Base-by-base conservation (phyloP, 805 yeast species). In the Wickerhamiella parazyma region DNA sequence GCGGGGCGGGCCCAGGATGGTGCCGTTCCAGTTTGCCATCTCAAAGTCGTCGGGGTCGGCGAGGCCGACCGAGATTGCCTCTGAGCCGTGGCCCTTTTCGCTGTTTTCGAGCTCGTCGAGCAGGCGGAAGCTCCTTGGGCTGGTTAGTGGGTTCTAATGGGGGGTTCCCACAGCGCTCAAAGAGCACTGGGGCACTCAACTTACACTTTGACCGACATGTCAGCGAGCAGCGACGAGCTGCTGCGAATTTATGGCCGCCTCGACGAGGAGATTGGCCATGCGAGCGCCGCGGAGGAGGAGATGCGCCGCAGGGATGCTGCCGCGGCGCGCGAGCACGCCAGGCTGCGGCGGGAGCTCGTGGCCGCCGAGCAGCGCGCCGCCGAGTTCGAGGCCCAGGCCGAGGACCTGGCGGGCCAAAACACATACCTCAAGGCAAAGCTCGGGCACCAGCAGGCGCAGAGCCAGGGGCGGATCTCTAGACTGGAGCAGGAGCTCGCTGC, bases 71-170 rank as follows among this genome's bases (percentile, higher is more conserved):
- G 97, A 89, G 60, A 95, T 87, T 12, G 94, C 82, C 62, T 91
- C 97, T 20, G 96, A 91, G 17, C 97, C 96, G 38, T 83, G 69
- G 17, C 98, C 99, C 62, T 91, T 91, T 60, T 91, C 99, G 39
- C 98, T 98, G 56, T 89, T 89, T 62, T 93, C 99, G 51, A 91
- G 71, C 65, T 91, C 99, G 65, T 91, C 99, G 49, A 91, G 71
- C 26, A 91, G 74, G 59, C 94, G 82, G 65, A 91, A 91, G 61
- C 84, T 87, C 64, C 99, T 77, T 52, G 99, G 99, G 20, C 31
- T 28, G 4, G 31, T 28, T 28, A 28, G 31, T n/a, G 16, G 12
- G 6, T 12, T 28, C 16, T 11, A 8, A 8, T 6, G 5, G 4
- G 11, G 5, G n/a, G 4, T 11, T 11, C n/a, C n/a, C n/a, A n/a